Percentiles rank a stretch among this genome's conserved stretches.
Conservation (phyloP, 371 early-diverging fungal genomes). For the Parasitella parasitica region DNA sequence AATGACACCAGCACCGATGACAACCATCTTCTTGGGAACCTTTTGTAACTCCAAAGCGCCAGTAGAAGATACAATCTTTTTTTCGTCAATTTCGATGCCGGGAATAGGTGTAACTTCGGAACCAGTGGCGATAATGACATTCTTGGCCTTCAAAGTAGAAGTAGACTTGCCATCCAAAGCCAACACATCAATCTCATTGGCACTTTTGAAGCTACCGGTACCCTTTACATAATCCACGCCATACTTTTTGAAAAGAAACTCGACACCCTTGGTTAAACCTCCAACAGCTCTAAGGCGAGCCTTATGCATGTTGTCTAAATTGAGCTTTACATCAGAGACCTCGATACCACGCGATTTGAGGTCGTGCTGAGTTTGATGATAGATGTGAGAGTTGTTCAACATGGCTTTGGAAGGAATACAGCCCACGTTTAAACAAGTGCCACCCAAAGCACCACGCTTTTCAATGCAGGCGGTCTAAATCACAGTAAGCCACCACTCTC, state of each 20-base stretch:
- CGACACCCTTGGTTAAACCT: conserved; percentile 92
- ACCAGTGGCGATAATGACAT: conserved; percentile 96
- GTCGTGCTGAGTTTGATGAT: conserved; percentile 91
- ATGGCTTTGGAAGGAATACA: conserved; percentile 99
- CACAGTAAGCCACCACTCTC: not conserved
- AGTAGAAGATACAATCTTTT: conserved; percentile 94
- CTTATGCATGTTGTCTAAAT: conserved; percentile 88
- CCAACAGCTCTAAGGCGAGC: conserved; percentile 88
- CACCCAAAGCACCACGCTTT: conserved; percentile 94
- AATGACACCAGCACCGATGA: conserved; percentile 98
- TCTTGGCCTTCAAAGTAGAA: conserved; percentile 81
- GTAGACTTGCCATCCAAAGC: conserved; percentile 73
- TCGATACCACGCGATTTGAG: conserved; percentile 93
- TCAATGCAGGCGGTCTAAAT: conserved; percentile 92
- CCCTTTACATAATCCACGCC: conserved; percentile 94
- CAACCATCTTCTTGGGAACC: conserved; percentile 96
- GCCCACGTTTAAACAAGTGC: conserved; percentile 98
- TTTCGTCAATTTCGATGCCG: conserved; percentile 92
- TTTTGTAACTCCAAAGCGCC: conserved; percentile 92
- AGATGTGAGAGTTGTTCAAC: conserved; percentile 96
- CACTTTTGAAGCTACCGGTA: conserved; percentile 75
- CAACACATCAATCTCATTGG: conserved; percentile 81
- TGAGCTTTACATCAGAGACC: conserved; percentile 79
- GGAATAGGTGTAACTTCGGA: conserved; percentile 95
- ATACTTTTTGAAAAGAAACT: conserved; percentile 96